Conservation (phyloP, 1,284 basidiomycete genomes). For the Phylloboletellus chloephorus region DNA sequence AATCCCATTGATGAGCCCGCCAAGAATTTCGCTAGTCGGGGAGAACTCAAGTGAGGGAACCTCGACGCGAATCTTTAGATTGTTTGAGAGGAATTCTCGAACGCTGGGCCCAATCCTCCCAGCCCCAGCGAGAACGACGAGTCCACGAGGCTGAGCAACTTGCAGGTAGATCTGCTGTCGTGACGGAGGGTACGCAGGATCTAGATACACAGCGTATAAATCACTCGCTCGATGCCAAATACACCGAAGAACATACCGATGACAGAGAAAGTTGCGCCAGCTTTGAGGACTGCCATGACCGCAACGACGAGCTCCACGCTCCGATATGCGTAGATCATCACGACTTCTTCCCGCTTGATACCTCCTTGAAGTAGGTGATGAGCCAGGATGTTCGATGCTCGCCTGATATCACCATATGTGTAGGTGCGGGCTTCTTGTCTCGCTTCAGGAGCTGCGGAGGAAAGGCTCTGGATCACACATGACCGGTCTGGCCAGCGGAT, state of each 20-base stretch:
- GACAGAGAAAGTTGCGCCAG: conserved; percentile 95
- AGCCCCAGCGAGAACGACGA: conserved; percentile 90
- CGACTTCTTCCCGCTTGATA: conserved; percentile 90
- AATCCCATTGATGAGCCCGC: conserved; percentile 47
- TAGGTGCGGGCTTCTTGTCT: conserved; percentile 59
- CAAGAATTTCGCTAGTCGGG: conserved; percentile 58
- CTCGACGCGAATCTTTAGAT: conserved; percentile 87
- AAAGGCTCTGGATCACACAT: conserved; percentile 79
- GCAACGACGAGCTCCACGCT: conserved; percentile 97
- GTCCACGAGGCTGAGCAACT: conserved; percentile 90
- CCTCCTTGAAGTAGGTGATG: conserved; percentile 87
- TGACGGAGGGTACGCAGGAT: conserved; percentile 94
- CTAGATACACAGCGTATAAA: conserved; percentile 36
- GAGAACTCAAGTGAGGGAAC: conserved; percentile 85
- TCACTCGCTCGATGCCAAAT: conserved; percentile 7
- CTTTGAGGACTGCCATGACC: conserved; percentile 95
- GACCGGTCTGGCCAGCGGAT: conserved; percentile 68
- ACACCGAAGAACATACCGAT: conserved; percentile 59
- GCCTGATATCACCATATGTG: conserved; percentile 80
- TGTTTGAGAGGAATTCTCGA: conserved; percentile 76
- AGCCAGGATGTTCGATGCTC: conserved; percentile 85
- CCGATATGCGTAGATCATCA: conserved; percentile 98
- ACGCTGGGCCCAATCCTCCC: conserved; percentile 81
- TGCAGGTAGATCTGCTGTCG: conserved; percentile 95
- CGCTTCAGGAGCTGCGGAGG: conserved; percentile 37